A percentile compares a stretch with the other conserved stretches of the same genome.
These are phyloP conservation scores for Prototheca wickerhamii DNA, from an alignment of 163 green algal species.

Conservation along the genomic window DNA sequence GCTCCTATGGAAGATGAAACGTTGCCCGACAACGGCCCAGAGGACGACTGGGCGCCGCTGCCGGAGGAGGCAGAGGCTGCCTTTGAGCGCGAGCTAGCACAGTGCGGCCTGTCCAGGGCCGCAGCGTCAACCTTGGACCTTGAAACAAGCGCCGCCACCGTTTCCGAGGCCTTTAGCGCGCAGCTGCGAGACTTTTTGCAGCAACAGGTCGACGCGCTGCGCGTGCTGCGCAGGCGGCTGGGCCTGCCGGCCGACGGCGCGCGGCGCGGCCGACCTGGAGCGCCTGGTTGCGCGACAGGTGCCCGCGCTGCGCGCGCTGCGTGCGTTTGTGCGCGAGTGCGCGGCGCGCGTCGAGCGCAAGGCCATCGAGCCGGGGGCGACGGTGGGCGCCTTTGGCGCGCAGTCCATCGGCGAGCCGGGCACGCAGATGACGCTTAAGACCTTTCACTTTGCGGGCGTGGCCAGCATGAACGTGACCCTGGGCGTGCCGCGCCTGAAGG, in stretches of 20 bases:
- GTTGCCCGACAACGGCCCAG: no score
- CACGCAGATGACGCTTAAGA: slow-evolving; percentile 99
- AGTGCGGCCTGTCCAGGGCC: no score
- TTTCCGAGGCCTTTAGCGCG: slow-evolving; percentile 31
- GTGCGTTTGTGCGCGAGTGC: slow-evolving; percentile 48
- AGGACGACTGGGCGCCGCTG: no score
- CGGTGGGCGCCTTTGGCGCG: slow-evolving; percentile 81
- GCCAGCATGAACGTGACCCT: slow-evolving; percentile 94
- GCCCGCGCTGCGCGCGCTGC: slow-evolving; percentile 24
- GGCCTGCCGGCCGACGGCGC: slow-evolving; percentile 39
- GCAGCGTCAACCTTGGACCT: no score
- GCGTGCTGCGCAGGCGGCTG: slow-evolving; percentile 29
- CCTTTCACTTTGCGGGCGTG: slow-evolving; percentile 98
- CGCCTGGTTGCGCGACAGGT: slow-evolving; percentile 13
- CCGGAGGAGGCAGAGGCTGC: no score
- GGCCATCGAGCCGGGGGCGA: slow-evolving; percentile 73
- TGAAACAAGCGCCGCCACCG: not conserved
- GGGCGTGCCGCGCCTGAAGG: slow-evolving; percentile 96
- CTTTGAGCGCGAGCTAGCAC: no score
- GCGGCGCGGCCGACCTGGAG: slow-evolving; percentile 22
- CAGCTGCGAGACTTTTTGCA: slow-evolving; percentile 42
- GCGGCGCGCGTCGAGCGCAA: slow-evolving; percentile 53
- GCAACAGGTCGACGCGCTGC: slow-evolving; percentile 24
- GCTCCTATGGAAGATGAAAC: not conserved
- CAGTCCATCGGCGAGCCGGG: slow-evolving; percentile 88